phyloP scores from a whole-genome alignment of 2,329 filamentous ascomycete genomes.

The Curvularia sp. region DNA sequence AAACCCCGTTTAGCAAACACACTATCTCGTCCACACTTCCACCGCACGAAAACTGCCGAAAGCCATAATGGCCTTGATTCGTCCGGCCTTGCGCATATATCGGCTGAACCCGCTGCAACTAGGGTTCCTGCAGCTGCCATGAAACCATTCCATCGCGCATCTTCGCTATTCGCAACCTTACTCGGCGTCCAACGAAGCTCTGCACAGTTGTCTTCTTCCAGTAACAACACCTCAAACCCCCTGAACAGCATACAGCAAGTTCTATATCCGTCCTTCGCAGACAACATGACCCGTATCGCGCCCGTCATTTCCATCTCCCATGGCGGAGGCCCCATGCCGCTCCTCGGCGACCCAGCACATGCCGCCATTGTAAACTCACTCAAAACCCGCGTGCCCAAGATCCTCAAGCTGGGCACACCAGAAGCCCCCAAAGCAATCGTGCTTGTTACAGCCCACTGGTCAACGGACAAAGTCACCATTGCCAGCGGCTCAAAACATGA shows the following conservation, averaged over 20 bases:
- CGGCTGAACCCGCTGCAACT: neutral
- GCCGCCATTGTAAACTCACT: slow-evolving; percentile 60
- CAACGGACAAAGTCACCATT: slow-evolving; percentile 58
- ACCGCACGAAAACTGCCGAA: slow-evolving; percentile 12
- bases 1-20: neutral
- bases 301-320: slow-evolving; percentile 52
- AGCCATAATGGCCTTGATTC: slow-evolving; percentile 10
- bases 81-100: slow-evolving; percentile 7
- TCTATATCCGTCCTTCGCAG: slow-evolving; percentile 29
- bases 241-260: slow-evolving; percentile 37
- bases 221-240: slow-evolving; percentile 36
- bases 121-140: slow-evolving; percentile 18
- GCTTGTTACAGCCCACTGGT: slow-evolving; percentile 67
- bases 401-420: slow-evolving; percentile 62
- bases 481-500: slow-evolving; percentile 57
- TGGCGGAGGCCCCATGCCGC: slow-evolving; percentile 62
- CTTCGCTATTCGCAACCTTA: slow-evolving; percentile 23
- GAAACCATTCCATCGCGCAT: slow-evolving; percentile 21
- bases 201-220: slow-evolving; percentile 13
- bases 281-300: slow-evolving; percentile 45
- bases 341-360: slow-evolving; percentile 63
- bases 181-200: slow-evolving; percentile 14
- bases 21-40: neutral
- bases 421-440: slow-evolving; percentile 61
- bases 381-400: slow-evolving; percentile 60